Conservation (phyloP, 768 basidiomycete genomes). For the Zangia roseola region DNA sequence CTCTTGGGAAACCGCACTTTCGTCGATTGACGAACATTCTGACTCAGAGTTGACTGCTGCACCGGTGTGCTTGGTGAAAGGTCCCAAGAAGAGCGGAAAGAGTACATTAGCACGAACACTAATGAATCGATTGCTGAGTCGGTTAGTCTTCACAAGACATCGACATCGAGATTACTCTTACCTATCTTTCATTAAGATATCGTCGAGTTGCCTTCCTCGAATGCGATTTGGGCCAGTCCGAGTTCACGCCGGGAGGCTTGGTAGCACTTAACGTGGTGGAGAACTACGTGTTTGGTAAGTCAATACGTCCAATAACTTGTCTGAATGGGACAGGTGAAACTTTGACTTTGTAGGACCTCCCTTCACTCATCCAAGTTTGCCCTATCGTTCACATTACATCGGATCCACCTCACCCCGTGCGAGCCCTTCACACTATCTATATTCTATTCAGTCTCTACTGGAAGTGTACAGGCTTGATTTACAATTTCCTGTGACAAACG, state of each 20-base stretch:
- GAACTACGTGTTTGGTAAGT: constrained; percentile 64
- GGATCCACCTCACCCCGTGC: constrained; percentile 77
- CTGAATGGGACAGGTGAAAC: neutral
- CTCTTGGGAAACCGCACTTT: constrained; percentile 36
- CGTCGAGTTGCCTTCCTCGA: constrained; percentile 87
- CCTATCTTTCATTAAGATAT: constrained; percentile 45
- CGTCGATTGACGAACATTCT: neutral
- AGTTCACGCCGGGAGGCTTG: constrained; percentile 86
- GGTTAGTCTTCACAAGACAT: constrained; percentile 36
- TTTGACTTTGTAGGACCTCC: constrained; percentile 61
- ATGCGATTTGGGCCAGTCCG: constrained; percentile 91
- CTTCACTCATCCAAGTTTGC: constrained; percentile 77
- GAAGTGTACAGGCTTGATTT: constrained; percentile 70
- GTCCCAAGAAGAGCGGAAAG: constrained; percentile 86
- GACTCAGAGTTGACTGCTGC: constrained; percentile 19
- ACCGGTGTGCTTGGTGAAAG: constrained; percentile 67
- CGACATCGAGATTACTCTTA: neutral
- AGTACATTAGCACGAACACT: constrained; percentile 80
- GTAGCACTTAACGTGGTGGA: constrained; percentile 77
- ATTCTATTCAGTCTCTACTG: constrained; percentile 63
- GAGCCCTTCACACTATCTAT: constrained; percentile 73
- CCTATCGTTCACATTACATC: constrained; percentile 75
- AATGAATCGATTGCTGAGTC: constrained; percentile 62
- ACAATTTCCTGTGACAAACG: constrained; percentile 41
- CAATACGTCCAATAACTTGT: neutral